These are phyloP conservation scores for Calonectria hawksworthii DNA, from an alignment of 2,329 filamentous ascomycete species.

Conservation along the genomic window DNA sequence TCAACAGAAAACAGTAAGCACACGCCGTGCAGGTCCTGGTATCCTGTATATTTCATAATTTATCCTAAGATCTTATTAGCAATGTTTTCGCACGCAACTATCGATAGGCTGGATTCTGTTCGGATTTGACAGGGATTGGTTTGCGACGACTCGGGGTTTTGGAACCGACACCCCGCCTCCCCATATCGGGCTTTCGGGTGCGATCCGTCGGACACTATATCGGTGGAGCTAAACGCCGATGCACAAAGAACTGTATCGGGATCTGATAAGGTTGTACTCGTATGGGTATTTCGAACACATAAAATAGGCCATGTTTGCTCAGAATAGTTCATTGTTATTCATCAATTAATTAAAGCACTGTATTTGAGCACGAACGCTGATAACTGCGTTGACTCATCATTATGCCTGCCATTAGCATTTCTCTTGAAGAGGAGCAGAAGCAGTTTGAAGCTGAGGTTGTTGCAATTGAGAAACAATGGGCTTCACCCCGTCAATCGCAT, in stretches of 20 bases:
- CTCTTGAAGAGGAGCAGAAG: constrained; percentile 44
- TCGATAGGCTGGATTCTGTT: background rate
- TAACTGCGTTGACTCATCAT: background rate
- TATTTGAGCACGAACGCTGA: background rate
- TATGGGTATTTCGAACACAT: background rate
- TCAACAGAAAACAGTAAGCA: background rate
- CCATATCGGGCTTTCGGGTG: background rate
- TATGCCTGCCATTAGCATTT: constrained; percentile 18
- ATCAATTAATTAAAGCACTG: background rate
- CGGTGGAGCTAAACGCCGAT: constrained; percentile 4
- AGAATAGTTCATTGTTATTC: background rate
- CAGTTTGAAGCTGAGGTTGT: constrained; percentile 50
- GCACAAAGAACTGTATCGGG: background rate
- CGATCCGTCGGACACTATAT: background rate
- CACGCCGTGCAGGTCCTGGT: background rate
- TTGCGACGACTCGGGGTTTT: background rate
- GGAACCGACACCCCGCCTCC: background rate
- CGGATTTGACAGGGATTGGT: background rate
- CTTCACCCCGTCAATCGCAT: constrained; percentile 44
- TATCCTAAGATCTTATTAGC: background rate
- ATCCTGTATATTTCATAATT: background rate
- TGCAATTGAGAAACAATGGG: constrained; percentile 53
- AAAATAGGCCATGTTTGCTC: background rate
- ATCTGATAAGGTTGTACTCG: background rate
- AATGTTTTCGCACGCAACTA: background rate